Evolutionary conservation across 805 yeast species (phyloP).

Genomic region (Myxozyma mucilagina): DNA sequence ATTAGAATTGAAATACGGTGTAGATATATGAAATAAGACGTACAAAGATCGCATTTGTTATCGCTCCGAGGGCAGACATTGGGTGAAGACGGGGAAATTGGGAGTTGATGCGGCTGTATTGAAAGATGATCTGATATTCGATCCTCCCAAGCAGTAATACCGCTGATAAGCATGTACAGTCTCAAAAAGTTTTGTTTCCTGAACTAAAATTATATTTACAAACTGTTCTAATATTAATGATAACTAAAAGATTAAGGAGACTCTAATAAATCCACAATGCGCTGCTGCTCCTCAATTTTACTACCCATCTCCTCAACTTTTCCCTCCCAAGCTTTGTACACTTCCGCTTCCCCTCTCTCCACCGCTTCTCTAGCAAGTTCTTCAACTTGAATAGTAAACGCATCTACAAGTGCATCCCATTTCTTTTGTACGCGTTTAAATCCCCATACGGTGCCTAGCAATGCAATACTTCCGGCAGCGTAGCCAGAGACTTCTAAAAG

Average conservation of each 20-base stretch:
- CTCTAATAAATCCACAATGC: not conserved
- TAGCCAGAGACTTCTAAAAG: constrained; percentile 38
- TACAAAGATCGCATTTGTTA: constrained; percentile 9
- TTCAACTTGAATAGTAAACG: constrained; percentile 33
- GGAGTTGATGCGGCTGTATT: no score
- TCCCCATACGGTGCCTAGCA: constrained; percentile 43
- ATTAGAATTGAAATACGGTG: not conserved
- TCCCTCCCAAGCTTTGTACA: constrained; percentile 40
- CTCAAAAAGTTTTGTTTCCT: no score
- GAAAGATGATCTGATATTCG: no score
- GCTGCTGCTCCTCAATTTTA: not conserved
- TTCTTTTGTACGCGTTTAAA: constrained; percentile 39
- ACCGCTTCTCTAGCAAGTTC: constrained; percentile 37
- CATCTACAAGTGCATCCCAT: constrained; percentile 38
- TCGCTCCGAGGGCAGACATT: constrained; percentile 4
- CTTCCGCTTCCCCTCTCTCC: constrained; percentile 34
- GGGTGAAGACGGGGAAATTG: not conserved
- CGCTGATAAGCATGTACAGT: no score
- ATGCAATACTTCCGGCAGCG: constrained; percentile 42
- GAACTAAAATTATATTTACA: not conserved
- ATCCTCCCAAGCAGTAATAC: no score
- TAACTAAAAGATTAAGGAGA: not conserved
- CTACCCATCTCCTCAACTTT: not conserved
- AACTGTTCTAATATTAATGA: not conserved
- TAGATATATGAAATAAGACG: not conserved